Base-by-base conservation (phyloP, 2,329 filamentous ascomycete species). In the Macrophomina tecta region DNA sequence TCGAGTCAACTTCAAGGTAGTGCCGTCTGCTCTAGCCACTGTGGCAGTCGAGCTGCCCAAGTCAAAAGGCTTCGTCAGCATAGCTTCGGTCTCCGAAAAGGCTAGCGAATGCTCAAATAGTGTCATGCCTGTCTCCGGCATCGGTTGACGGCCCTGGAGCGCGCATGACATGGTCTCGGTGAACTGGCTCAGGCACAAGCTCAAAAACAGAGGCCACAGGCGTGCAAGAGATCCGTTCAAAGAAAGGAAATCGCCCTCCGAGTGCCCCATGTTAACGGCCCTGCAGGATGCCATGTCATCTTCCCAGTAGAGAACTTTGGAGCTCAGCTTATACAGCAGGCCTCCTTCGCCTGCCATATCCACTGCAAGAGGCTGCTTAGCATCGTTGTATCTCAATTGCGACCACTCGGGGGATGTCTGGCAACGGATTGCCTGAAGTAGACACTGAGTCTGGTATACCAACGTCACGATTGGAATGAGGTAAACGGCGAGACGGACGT, bases 21-120 rank as follows among this genome's bases (percentile, higher is more conserved):
- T 78, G 52, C 85, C 82, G 64, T 85, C 76, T 23, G 80, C 81
- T 1, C 82, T 73, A 51, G 76, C 74, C 5, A 77, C 70, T n/a
- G 74, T 71, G 51, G 73, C 75, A 9, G 65, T 67, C 23, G 64
- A 66, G 9, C 23, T 45, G 0, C 90, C 88, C 77, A 93, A 87
- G 12, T 90, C 90, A 14, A 97, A 86, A 61, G 93, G 91, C 70
- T 90, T 91, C 72, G 89, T 90, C 53, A 97, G 89, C 70, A 94
- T 91, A 36, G 92, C 90, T 77, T 99, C 95, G 8, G 94, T 94
- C 78, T 99, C 95, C 11, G 94, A 93, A 80, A 98, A 99, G 2
- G 94, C 94, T 8, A 99, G 84, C 0, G 94, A 97, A 75, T 97
- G 94, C 76, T 99, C 95, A 73, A 98, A 97, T 2, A 97, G 86